Evolutionary conservation across 495 filamentous ascomycete species (phyloP), one percentile per base, ranked within the genome.

Genomic region (Arthonia radiata): DNA sequence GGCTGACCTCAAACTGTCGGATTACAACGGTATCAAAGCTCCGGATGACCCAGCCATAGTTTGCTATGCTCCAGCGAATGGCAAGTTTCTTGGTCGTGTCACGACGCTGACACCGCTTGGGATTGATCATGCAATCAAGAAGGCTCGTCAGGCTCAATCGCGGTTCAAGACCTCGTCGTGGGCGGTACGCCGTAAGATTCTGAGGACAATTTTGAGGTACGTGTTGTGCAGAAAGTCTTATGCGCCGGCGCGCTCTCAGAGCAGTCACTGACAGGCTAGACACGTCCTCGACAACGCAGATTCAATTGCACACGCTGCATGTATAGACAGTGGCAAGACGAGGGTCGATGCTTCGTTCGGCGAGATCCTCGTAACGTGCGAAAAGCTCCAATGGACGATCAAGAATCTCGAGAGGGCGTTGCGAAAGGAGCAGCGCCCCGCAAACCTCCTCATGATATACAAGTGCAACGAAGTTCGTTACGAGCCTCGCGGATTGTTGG

Each of bases 241-340:
- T 4, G 10, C n/a, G 19, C 18, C 0, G 21, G 9, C 4, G 15
- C 7, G 11, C 17, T 24, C 13, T 19, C 7, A 19, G 24, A 24
- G 18, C 9, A 7, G 10, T 13, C 11, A 4, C 7, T 9, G 2
- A 32, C 21, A 13, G 24, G 9, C 11, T 32, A 71, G 67, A 46
- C 64, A 67, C 38, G 56, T 94, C 13, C 63, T 99, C 30, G 74
- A 90, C 30, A 74, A 94, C 48, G 80, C 92, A 46, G 76, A 90
- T 28, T 54, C 64, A 17, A 86, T 99, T 35, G 80, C 75, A 29
- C 64, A 62, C 9, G 67, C 75, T 13, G 81, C 82, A 26, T 93
- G 82, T 41, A 57, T 92, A 10, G 86, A 99, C 52, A 86, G 78
- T n/a, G 86, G 86, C 27, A 99, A 99, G 51, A 91, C 89, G 4